These are phyloP conservation scores for Debaryomyces udenii DNA, from an alignment of 1,139 yeast genomes.

Conservation along the genomic window DNA sequence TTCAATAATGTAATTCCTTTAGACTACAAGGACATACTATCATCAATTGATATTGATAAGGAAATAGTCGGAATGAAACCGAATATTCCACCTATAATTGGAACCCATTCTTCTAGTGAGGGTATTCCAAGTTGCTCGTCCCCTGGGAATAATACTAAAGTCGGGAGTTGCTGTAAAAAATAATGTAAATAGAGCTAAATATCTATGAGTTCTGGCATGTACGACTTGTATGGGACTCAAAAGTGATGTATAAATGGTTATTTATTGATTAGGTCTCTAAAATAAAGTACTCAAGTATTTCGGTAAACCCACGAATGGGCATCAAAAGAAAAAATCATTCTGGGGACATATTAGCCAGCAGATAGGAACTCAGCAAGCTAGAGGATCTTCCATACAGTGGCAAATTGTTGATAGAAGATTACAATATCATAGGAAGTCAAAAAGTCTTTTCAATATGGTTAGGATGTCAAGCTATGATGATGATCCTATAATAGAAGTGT, in stretches of 20 bases:
- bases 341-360: too few relatives aligned
- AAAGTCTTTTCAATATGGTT: conserved; percentile 5
- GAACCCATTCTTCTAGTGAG: background rate
- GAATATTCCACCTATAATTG: background rate
- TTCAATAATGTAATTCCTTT: conserved; percentile 15
- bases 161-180: conserved; percentile 1
- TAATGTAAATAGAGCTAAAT: conserved; percentile 4
- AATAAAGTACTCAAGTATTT: background rate
- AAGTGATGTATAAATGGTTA: background rate
- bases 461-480: conserved; percentile 14
- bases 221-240: background rate
- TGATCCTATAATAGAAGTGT: conserved; percentile 19
- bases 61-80: background rate
- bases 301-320: background rate
- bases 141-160: too few relatives aligned
- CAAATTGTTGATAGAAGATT: too few relatives aligned
- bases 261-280: background rate
- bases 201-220: background rate
- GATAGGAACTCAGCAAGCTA: background rate
- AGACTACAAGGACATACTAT: conserved; percentile 3
- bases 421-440: too few relatives aligned
- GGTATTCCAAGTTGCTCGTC: too few relatives aligned
- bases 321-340: conserved; percentile 1
- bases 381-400: background rate
- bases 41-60: conserved; percentile 4